Evolutionary conservation across 2,329 filamentous ascomycete genomes (phyloP).

Genomic region (Raffaelea ambrosiae): DNA sequence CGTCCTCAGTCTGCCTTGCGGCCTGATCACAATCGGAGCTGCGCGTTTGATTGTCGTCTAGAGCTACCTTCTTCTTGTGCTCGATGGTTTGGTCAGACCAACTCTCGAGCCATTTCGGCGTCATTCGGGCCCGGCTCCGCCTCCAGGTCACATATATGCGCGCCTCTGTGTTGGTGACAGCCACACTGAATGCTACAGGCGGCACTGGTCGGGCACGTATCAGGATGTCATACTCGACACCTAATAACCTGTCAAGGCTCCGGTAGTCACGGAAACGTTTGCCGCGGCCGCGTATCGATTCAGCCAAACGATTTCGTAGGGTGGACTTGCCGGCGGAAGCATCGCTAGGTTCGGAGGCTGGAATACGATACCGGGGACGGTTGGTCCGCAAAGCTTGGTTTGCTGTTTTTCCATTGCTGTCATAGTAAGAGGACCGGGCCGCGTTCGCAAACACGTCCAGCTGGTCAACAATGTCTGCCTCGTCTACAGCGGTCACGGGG

Average conservation of each 20-base stretch:
- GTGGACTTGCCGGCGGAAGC: no score
- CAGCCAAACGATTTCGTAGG: no score
- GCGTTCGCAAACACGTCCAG: neutral
- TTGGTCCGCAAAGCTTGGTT: no score
- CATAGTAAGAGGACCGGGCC: neutral
- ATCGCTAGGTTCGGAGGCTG: no score
- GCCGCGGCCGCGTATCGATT: no score
- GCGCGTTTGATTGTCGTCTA: no score
- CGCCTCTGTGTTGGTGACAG: neutral
- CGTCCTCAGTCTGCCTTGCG: no score
- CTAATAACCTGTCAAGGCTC: neutral
- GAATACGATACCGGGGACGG: no score
- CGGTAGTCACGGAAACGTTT: no score
- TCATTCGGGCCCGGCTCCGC: neutral
- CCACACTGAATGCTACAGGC: neutral
- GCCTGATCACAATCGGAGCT: no score
- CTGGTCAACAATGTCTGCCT: neutral
- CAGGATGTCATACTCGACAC: neutral
- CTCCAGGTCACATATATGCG: constrained; percentile 1
- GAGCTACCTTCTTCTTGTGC: neutral
- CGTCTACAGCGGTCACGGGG: neutral
- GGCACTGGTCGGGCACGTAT: neutral
- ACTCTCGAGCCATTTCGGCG: neutral
- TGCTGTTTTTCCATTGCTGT: neutral
- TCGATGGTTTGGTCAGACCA: neutral